Base-by-base conservation (phyloP, 331 rosid species). In the Quercus phellos region DNA sequence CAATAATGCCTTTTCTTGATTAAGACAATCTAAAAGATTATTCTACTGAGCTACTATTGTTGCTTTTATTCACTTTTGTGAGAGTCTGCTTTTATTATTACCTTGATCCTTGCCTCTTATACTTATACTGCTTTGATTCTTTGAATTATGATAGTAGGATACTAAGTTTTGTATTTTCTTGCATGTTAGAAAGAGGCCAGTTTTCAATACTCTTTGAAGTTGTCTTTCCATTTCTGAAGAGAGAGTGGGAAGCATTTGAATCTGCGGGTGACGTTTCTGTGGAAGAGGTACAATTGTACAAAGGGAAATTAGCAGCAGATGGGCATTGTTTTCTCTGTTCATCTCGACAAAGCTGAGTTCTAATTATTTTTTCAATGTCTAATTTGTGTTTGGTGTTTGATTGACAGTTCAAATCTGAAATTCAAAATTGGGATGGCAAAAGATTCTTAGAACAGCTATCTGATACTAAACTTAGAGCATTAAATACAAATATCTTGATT, bases 281-380 rank as follows among this genome's bases (percentile, higher is more conserved):
- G 78, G 88, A 85, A 61, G 92, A 89, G 98, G 99, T 92, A 85
- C 34, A 70, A 51, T 88, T 97, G 98, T 92, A 82, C 34, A 70
- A 51, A 24, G 60, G 30, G 55, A 51, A 19, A 81, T 77, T 51
- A 12, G 51, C 75, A 12, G 60, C 73, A 22, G 73, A 18, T 68
- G n/a, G 13, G 55, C 63, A 46, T 58, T 78, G 51, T 53, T 53
- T 21, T 58, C 12, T 11, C 67, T 79, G 14, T 77, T 63, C 68
- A 66, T 50, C 46, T 38, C 38, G 67, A 79, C 38, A 22, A 68
- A 76, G 56, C 68, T 75, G 21, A 79, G 27, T 38, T n/a, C 72
- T 6, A 35, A 46, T 46, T 69, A 19, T 35, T 38, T 32, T 43
- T 58, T 42, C 74, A 59, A n/a, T 69, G 24, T 17, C 46, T 66